Evolutionary conservation across 371 early-diverging fungal genomes (phyloP).

Genomic region (Mortierella sp.): DNA sequence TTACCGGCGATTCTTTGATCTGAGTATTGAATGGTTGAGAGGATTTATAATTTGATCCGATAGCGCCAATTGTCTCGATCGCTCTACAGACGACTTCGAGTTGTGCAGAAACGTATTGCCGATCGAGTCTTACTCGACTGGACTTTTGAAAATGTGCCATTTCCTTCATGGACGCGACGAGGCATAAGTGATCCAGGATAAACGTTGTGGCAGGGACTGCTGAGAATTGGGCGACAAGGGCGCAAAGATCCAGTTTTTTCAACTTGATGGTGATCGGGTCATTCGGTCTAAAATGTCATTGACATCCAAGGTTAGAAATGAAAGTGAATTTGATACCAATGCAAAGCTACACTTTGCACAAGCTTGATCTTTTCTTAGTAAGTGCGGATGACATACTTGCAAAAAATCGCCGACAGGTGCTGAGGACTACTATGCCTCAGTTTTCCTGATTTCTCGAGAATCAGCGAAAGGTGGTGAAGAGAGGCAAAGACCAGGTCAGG

Average conservation of each 20-base stretch:
- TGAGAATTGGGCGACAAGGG: constrained; percentile 15
- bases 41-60: constrained; percentile 20
- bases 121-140: constrained; percentile 19
- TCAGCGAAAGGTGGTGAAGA: constrained; percentile 23
- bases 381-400: constrained; percentile 24
- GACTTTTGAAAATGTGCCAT: constrained; percentile 3
- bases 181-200: constrained; percentile 37
- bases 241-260: constrained; percentile 27
- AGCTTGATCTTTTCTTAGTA: not conserved
- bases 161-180: constrained; percentile 31
- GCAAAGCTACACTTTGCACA: not conserved
- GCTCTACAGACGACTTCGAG: constrained; percentile 22
- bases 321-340: not conserved
- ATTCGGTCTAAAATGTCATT: constrained; percentile 7
- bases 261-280: constrained; percentile 29
- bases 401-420: constrained; percentile 21
- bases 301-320: not conserved
- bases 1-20: not conserved
- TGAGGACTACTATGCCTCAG: constrained; percentile 15
- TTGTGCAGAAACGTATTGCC: constrained; percentile 13
- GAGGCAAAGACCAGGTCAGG: constrained; percentile 45
- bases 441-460: constrained; percentile 24
- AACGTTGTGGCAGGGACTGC: not conserved
- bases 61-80: constrained; percentile 23
- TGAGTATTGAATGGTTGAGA: not conserved